phyloP scores from a whole-genome alignment of 225 moss, liverwort and hornwort species.

The Bryum argenteum region DNA sequence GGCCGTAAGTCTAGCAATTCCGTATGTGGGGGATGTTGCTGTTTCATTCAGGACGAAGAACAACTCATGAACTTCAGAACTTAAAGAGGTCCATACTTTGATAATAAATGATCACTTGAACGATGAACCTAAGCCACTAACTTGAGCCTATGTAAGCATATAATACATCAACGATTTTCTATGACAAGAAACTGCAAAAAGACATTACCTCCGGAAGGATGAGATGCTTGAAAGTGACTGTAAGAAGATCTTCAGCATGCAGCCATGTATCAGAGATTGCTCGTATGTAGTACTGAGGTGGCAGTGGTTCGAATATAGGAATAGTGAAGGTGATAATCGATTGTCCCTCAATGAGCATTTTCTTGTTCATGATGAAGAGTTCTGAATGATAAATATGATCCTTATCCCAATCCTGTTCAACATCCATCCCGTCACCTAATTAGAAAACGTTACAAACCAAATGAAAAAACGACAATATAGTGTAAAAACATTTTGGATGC shows the following conservation, averaged over 20 bases:
- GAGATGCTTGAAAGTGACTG: conserved; percentile 95
- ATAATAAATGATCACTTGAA: conserved; percentile 2
- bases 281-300: conserved; percentile 93
- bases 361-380: conserved; percentile 80
- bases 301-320: conserved; percentile 96
- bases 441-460: conserved; percentile 26
- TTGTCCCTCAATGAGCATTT: conserved; percentile 84
- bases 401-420: conserved; percentile 91
- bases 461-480: neutral
- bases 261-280: conserved; percentile 97
- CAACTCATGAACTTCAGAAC: conserved; percentile 19
- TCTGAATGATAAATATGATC: conserved; percentile 99
- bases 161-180: conserved; percentile 16
- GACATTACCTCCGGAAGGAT: conserved; percentile 85
- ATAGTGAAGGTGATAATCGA: conserved; percentile 91
- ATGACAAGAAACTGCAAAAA: conserved; percentile 8
- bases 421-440: conserved; percentile 36
- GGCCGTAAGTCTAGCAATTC: conserved; percentile 91
- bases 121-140: conserved; percentile 7
- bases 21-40: conserved; percentile 95
- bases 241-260: conserved; percentile 78
- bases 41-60: conserved; percentile 36
- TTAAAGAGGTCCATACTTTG: conserved; percentile 16
- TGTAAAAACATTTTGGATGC: neutral
- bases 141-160: neutral